Evolutionary conservation across 306 rosid genomes (phyloP).

Genomic region (Cicer bijugum): DNA sequence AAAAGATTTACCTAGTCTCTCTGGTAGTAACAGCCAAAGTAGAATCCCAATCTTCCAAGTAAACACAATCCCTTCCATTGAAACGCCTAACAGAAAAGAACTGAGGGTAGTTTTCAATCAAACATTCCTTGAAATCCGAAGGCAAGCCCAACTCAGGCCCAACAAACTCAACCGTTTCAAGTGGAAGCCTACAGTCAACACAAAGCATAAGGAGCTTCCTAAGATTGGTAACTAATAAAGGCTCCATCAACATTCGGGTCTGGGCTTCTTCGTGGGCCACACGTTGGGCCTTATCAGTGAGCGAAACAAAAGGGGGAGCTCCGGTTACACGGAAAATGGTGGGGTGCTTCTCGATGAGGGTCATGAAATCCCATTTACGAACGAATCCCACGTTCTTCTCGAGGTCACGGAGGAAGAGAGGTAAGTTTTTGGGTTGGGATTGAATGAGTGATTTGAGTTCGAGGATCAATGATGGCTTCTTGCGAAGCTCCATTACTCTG

Average conservation of each 20-base stretch:
- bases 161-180: constrained; percentile 62
- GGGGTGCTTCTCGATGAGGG: constrained; percentile 67
- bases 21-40: constrained; percentile 65
- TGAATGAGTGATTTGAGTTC: constrained; percentile 69
- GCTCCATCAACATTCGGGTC: constrained; percentile 65
- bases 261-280: constrained; percentile 61
- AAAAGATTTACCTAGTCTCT: constrained; percentile 49
- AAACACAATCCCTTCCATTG: constrained; percentile 57
- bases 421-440: constrained; percentile 50
- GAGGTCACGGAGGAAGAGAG: constrained; percentile 62
- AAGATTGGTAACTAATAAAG: constrained; percentile 66
- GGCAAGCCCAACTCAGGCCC: constrained; percentile 70
- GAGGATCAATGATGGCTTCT: constrained; percentile 72
- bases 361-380: constrained; percentile 89
- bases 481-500: constrained; percentile 74
- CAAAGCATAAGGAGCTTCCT: constrained; percentile 77
- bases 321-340: constrained; percentile 67
- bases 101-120: constrained; percentile 66
- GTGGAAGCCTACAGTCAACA: constrained; percentile 67
- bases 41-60: constrained; percentile 85
- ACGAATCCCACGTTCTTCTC: constrained; percentile 90
- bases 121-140: constrained; percentile 44
- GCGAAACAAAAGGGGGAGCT: constrained; percentile 60
- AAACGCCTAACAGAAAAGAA: constrained; percentile 60
- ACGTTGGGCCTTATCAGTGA: constrained; percentile 59